phyloP scores from a whole-genome alignment of 2,329 filamentous ascomycete genomes.

The Aspergillus candidus region DNA sequence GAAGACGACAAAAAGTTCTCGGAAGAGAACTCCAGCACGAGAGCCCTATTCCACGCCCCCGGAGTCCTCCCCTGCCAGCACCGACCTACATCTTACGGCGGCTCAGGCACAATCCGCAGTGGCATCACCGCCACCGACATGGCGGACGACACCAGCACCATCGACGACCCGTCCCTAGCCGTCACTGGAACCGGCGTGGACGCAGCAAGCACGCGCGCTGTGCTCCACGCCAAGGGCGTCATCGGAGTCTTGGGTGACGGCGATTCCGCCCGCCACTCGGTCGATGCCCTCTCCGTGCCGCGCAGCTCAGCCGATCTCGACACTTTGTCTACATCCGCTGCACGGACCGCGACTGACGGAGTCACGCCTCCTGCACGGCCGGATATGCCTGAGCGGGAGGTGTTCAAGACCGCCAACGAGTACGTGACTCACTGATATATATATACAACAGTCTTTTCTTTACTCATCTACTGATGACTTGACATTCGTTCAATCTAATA shows the following conservation, averaged over 20 bases:
- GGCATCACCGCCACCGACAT: constrained; percentile 21
- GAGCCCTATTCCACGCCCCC: constrained; percentile 25
- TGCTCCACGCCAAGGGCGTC: constrained; percentile 24
- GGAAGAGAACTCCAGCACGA: constrained; percentile 31
- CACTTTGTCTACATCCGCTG: constrained; percentile 2
- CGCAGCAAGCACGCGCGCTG: constrained; percentile 26
- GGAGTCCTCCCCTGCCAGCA: constrained; percentile 19
- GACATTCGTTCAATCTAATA: background rate
- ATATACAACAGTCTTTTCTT: constrained; percentile 1
- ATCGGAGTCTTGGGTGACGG: constrained; percentile 14
- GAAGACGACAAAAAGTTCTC: constrained; percentile 20
- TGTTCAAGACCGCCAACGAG: constrained; percentile 26
- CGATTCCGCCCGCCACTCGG: constrained; percentile 18
- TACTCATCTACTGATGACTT: no score
- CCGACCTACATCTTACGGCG: constrained; percentile 19
- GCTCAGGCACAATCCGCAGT: constrained; percentile 24
- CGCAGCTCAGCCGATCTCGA: constrained; percentile 10
- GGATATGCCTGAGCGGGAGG: constrained; percentile 24
- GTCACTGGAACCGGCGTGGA: constrained; percentile 16
- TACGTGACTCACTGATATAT: background rate
- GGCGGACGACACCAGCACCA: constrained; percentile 23
- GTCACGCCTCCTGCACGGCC: constrained; percentile 15
- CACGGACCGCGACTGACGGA: constrained; percentile 1
- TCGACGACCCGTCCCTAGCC: constrained; percentile 21
- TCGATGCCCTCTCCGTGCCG: constrained; percentile 20